Evolutionary conservation across 1,284 basidiomycete species (phyloP), one percentile per base, ranked within the genome.

Genomic region (Limonomyces culmigenus): DNA sequence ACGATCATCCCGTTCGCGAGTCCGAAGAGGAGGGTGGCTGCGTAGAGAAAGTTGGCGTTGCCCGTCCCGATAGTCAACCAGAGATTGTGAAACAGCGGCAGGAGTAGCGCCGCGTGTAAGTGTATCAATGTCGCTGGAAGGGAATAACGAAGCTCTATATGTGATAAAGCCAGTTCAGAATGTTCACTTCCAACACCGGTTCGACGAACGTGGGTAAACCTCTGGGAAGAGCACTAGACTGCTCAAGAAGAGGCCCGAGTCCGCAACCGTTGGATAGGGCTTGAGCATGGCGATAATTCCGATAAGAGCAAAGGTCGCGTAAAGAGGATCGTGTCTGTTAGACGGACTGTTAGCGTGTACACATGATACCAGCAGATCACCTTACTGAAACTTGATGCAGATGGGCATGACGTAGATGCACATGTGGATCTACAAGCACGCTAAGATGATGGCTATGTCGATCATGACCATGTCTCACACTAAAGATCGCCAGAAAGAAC

Each of bases 31-130:
- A 97, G 64, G 2, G 88, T 96, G 3, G 83, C 79, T 0, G 93
- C 93, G 50, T 96, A 98, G 61, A 88, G 97, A 58, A 98, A 99
- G 53, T 98, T 98, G 32, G 93, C 91, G 50, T 98, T 98, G 2
- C 91, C 33, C 10, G 20, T 8, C 0, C 91, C 92, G 35, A 89
- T 81, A 5, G 66, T 64, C 3, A 97, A 68, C 93, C 95, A 98
- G 3, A 97, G 63, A 41, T 88, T 72, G 49, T 95, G 76, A 54
- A 98, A 92, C 13, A 95, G 65, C 0, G 91, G 92, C 39, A 97
- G 69, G 8, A 98, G 74, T 16, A 91, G 66, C 1, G 76, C 65
- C 0, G 92, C 75, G 50, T 97, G 91, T 1, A 87, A 60, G 44
- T 92, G 84, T 2, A 92, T 67, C 27, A 92, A 67, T 4, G 74